These are phyloP conservation scores for Misopates orontium DNA, from an alignment of 257 asterid species.

Conservation along the genomic window DNA sequence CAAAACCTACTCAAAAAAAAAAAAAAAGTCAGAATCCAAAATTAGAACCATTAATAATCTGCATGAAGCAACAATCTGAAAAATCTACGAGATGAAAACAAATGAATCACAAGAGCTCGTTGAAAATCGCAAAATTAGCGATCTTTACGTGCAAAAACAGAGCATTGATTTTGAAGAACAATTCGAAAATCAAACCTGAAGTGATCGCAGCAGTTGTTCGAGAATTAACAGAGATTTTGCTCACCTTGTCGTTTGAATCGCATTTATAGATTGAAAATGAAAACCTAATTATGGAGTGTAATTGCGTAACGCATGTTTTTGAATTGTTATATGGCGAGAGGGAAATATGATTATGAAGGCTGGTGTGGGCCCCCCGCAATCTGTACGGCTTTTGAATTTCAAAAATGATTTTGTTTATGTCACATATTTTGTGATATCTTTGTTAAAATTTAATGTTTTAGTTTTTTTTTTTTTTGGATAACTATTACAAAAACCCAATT, in stretches of 20 bases:
- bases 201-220: slow-evolving; percentile 20
- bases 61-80: no score
- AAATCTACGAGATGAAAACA: background rate
- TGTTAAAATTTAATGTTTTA: no score
- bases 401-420: slow-evolving; percentile 28
- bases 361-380: slow-evolving; percentile 23
- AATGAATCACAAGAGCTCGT: background rate
- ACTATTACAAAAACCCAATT: no score
- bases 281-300: slow-evolving; percentile 24
- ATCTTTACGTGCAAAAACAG: slow-evolving; percentile 1
- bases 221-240: slow-evolving; percentile 11
- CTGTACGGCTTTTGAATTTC: slow-evolving; percentile 39
- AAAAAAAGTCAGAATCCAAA: background rate
- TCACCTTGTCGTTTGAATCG: no score
- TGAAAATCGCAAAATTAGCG: background rate
- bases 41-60: no score
- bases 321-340: slow-evolving; percentile 30
- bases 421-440: no score
- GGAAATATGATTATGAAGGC: slow-evolving; percentile 33
- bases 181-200: slow-evolving; percentile 25
- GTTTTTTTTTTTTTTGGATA: no score
- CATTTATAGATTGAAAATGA: slow-evolving; percentile 11
- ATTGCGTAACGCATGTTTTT: slow-evolving; percentile 35
- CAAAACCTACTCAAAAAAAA: slow-evolving; percentile 26
- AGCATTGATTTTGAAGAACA: background rate